Conservation (phyloP, 495 filamentous ascomycete species). For the Lophium mytilinum region DNA sequence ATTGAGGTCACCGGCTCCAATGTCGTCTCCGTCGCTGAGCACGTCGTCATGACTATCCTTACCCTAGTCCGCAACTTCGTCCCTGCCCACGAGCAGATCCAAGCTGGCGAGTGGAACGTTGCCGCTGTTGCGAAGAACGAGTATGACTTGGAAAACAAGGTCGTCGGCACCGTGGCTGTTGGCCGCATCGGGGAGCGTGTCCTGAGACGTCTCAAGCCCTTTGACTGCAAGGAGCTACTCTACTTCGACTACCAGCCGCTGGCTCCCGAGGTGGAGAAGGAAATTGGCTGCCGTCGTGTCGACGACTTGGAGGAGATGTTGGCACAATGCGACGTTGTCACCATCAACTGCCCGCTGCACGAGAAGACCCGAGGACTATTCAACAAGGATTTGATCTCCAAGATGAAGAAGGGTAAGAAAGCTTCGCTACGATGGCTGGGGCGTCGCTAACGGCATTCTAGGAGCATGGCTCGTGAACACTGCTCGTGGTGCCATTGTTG, state of each 20-base stretch:
- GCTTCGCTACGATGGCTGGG: neutral
- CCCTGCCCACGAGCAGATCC: constrained; percentile 90
- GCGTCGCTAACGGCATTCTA: constrained; percentile 25
- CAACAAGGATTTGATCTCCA: constrained; percentile 98
- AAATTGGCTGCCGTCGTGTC: constrained; percentile 91
- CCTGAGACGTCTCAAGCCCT: constrained; percentile 84
- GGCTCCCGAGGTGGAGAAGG: constrained; percentile 75
- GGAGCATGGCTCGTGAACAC: constrained; percentile 97
- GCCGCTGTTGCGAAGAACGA: constrained; percentile 95
- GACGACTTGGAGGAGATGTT: constrained; percentile 88
- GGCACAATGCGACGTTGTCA: constrained; percentile 92
- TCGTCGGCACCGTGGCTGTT: constrained; percentile 94
- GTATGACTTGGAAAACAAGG: constrained; percentile 94
- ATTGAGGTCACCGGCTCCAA: constrained; percentile 83
- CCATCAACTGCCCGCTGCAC: constrained; percentile 98
- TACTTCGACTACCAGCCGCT: constrained; percentile 99
- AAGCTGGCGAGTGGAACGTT: constrained; percentile 86
- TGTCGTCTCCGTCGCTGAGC: constrained; percentile 41
- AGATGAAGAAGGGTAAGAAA: constrained; percentile 89
- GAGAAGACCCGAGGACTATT: constrained; percentile 94
- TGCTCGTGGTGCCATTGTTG: constrained; percentile 95
- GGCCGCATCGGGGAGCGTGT: constrained; percentile 98
- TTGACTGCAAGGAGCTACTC: constrained; percentile 98
- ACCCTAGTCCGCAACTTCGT: constrained; percentile 95
- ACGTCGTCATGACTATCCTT: constrained; percentile 99